These are phyloP conservation scores for Pythium coloratum DNA, from an alignment of 352 stramenopile genomes.

Conservation along the genomic window DNA sequence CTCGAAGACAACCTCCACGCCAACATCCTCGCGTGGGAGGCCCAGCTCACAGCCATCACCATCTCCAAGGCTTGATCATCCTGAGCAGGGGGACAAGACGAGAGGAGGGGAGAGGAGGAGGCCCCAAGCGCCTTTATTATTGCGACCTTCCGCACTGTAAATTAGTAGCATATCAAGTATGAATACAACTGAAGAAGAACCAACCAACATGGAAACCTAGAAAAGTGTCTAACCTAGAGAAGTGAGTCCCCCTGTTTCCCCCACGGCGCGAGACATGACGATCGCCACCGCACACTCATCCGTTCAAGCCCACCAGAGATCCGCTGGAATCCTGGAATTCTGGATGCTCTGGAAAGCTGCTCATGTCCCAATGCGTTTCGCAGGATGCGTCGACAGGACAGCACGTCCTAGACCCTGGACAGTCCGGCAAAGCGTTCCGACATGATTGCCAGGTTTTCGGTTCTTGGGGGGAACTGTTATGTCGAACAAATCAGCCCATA, in stretches of 20 bases:
- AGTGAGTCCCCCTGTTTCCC: background rate
- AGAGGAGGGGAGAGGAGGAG: background rate
- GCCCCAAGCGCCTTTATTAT: background rate
- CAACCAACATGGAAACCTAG: background rate
- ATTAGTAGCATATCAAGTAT: conserved; percentile 24
- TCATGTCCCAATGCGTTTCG: conserved; percentile 5
- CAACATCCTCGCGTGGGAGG: conserved; percentile 60
- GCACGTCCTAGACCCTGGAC: no score
- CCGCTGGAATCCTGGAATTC: background rate
- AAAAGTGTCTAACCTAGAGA: background rate
- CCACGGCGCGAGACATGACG: background rate
- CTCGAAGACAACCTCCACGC: conserved; percentile 57
- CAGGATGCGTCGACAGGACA: background rate
- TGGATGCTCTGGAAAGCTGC: background rate
- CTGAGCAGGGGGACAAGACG: background rate
- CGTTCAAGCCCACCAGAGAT: background rate
- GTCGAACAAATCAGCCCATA: background rate
- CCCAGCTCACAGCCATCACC: conserved; percentile 25
- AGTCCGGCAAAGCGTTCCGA: no score
- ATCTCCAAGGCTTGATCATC: background rate
- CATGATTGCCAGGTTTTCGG: background rate
- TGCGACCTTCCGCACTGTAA: background rate
- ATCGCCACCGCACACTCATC: background rate
- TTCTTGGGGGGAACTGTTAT: background rate
- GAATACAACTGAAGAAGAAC: conserved; percentile 5